Percentiles rank a stretch among this genome's conserved stretches.
These are phyloP conservation scores for Trapa bicornis DNA, from an alignment of 345 rosid species.

Conservation along the genomic window DNA sequence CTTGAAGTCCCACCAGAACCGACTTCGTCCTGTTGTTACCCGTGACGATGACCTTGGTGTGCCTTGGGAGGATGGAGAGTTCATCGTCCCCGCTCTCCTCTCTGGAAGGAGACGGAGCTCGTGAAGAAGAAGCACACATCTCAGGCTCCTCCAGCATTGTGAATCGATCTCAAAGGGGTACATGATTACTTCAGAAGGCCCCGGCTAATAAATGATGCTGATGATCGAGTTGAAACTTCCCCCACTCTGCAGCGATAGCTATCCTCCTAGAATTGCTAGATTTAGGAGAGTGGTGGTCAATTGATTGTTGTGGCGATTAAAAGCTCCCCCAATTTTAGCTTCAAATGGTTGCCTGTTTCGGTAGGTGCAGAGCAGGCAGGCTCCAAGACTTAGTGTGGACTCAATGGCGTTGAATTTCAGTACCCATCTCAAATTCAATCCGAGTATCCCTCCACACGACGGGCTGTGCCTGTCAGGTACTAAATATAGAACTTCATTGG, in stretches of 20 bases:
- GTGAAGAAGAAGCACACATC: slow-evolving; percentile 26
- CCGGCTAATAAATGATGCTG: background rate
- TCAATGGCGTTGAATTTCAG: background rate
- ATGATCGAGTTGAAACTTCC: background rate
- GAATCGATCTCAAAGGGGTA: background rate
- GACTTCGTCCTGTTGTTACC: slow-evolving; percentile 64
- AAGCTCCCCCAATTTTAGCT: background rate
- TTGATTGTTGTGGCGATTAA: background rate
- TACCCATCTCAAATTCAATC: background rate
- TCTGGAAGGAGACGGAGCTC: slow-evolving; percentile 34
- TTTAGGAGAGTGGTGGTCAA: background rate
- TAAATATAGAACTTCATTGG: background rate
- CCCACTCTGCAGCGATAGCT: background rate
- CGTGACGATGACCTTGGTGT: slow-evolving; percentile 55
- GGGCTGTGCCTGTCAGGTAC: background rate
- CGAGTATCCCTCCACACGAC: background rate
- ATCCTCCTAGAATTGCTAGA: background rate
- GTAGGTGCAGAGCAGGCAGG: background rate
- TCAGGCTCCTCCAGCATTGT: slow-evolving; percentile 28
- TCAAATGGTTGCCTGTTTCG: background rate
- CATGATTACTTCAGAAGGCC: background rate
- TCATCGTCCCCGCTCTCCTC: slow-evolving; percentile 60
- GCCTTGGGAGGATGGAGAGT: slow-evolving; percentile 55
- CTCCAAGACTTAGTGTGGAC: background rate
- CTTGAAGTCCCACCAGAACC: slow-evolving; percentile 53